Evolutionary conservation across 495 filamentous ascomycete species (phyloP), one percentile per base, ranked within the genome.

Genomic region (Xylaria acuta): DNA sequence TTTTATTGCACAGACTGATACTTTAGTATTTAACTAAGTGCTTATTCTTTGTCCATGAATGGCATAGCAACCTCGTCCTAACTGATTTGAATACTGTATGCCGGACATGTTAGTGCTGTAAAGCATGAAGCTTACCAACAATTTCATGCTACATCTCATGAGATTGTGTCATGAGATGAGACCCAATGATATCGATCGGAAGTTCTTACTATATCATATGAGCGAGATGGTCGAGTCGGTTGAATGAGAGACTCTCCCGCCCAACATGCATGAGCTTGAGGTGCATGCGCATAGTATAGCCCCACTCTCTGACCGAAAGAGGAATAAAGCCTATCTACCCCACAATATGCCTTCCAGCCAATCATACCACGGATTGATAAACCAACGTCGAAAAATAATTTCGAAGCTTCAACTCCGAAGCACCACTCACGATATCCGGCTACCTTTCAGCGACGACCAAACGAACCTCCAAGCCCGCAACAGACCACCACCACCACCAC

Each of bases 351-450:
- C 4, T 3, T 14, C 12, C 1, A 41, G 14, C 64, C 64, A 67
- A 67, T 67, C 20, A 67, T 27, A 67, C 5, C 1, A 27, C 45
- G 32, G 9, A 51, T 30, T 51, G 64, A 67, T 67, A 67, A n/a
- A 27, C 40, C 49, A 36, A 25, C 25, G 47, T 69, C 25, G 53
- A 59, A 69, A 69, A 69, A 60, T 60, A 69, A 69, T 69, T 69
- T 69, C 54, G 53, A 59, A 69, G 51, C 67, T 69, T 36, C 30
- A 25, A 43, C 30, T 27, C 14, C 65, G 14, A 30, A 41, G 36
- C 18, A 65, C n/a, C 41, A 51, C 12, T 12, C 32, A 58, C 49
- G 45, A 67, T 53, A 51, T 34, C 40, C 63, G 12, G 38, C 11
- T 18, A 43, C 20, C 47, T 38, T 32, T 12, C 25, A 2, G 4